A percentile compares a stretch with the other conserved stretches of the same genome.
Evolutionary conservation across 352 stramenopile genomes (phyloP).

Genomic region (Phytophthora pluvialis): DNA sequence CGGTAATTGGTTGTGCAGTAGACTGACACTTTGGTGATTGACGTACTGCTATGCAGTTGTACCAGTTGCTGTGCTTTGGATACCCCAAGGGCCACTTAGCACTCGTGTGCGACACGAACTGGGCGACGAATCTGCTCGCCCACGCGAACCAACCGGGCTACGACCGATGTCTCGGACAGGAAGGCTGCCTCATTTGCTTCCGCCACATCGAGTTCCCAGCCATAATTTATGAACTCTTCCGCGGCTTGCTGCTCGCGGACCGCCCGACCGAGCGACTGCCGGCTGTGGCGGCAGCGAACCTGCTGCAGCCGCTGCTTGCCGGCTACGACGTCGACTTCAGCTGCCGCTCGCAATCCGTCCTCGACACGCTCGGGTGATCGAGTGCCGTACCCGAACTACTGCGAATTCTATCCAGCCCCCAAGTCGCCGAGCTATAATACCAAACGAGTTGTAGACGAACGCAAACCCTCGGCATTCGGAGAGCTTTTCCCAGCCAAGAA

Average conservation of each 20-base stretch:
- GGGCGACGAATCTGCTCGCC: slow-evolving; percentile 68
- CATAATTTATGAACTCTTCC: slow-evolving; percentile 79
- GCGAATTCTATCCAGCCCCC: slow-evolving; percentile 8
- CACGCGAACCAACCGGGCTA: slow-evolving; percentile 55
- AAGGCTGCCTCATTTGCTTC: slow-evolving; percentile 86
- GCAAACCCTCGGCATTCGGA: slow-evolving; percentile 2
- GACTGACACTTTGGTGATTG: slow-evolving; percentile 21
- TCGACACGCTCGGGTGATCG: slow-evolving; percentile 46
- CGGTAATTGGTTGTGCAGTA: not conserved
- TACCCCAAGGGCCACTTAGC: slow-evolving; percentile 82
- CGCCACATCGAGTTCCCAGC: slow-evolving; percentile 76
- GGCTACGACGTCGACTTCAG: slow-evolving; percentile 70
- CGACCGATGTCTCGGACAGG: slow-evolving; percentile 51
- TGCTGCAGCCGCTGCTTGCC: slow-evolving; percentile 63
- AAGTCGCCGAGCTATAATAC: not conserved
- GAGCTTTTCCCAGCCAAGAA: not conserved
- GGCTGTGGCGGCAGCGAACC: slow-evolving; percentile 51
- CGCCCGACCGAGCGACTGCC: slow-evolving; percentile 61
- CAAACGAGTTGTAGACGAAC: not conserved
- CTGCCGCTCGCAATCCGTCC: slow-evolving; percentile 51
- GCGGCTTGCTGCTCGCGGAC: slow-evolving; percentile 58
- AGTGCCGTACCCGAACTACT: slow-evolving; percentile 7
- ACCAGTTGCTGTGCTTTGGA: slow-evolving; percentile 82
- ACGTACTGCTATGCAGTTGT: slow-evolving; percentile 48
- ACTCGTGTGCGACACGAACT: slow-evolving; percentile 79